These are phyloP conservation scores for Fusarium mangiferae DNA, from an alignment of 2,329 filamentous ascomycete genomes.

Conservation along the genomic window DNA sequence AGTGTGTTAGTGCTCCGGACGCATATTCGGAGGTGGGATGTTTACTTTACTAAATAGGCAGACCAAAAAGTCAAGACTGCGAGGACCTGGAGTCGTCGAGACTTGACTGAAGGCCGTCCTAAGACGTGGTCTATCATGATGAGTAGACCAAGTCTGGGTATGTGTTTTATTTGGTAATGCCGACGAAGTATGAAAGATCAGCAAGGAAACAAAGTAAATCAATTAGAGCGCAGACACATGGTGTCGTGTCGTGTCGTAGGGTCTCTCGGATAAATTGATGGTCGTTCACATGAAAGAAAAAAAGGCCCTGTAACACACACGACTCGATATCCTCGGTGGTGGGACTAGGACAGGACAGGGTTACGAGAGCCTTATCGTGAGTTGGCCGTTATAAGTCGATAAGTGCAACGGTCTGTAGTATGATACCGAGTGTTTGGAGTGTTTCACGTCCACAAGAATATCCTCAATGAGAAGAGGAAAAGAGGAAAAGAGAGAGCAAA, in stretches of 20 bases:
- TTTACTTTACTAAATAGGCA: conserved; percentile 79
- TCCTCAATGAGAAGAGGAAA: background rate
- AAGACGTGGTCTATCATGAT: conserved; percentile 86
- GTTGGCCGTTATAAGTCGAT: conserved; percentile 5
- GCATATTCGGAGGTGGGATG: background rate
- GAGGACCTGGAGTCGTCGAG: conserved; percentile 91
- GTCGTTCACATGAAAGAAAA: conserved; percentile 42
- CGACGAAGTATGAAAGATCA: background rate
- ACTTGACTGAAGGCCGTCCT: conserved; percentile 89
- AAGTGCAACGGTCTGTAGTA: background rate
- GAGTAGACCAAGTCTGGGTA: background rate
- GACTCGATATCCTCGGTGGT: conserved; percentile 31
- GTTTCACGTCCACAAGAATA: background rate
- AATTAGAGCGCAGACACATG: conserved; percentile 30
- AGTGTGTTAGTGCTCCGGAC: conserved; percentile 26
- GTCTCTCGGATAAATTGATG: conserved; percentile 15
- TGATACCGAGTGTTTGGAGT: background rate
- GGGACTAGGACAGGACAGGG: conserved; percentile 22
- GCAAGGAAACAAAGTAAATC: conserved; percentile 21
- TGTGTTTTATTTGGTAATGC: background rate
- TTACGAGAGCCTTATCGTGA: conserved; percentile 8
- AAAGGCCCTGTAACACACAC: conserved; percentile 10
- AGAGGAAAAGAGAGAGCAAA: background rate
- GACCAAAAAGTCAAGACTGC: conserved; percentile 94
- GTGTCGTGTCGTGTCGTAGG: conserved; percentile 3